phyloP scores from a whole-genome alignment of 1,284 basidiomycete species.

The Microstroma glucosiphilum region DNA sequence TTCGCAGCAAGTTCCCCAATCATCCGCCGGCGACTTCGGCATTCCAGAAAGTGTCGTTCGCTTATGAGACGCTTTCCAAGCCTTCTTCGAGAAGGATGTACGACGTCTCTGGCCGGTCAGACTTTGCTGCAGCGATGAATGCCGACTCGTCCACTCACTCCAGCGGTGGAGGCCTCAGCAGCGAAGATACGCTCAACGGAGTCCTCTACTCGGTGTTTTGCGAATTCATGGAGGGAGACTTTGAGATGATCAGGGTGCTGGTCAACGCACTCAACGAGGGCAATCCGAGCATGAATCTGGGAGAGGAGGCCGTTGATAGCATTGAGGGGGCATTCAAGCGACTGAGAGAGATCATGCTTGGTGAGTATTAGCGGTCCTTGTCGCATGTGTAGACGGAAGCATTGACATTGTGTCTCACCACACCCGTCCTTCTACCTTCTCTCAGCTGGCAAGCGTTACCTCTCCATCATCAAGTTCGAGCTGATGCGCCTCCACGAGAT shows the following conservation, averaged over 20 bases:
- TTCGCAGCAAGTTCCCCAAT: constrained; percentile 62
- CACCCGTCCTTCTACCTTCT: background rate
- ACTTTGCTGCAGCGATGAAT: constrained; percentile 27
- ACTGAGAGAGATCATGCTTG: constrained; percentile 46
- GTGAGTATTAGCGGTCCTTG: constrained; percentile 16
- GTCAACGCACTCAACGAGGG: constrained; percentile 57
- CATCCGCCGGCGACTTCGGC: constrained; percentile 68
- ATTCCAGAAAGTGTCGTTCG: constrained; percentile 76
- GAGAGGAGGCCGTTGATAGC: constrained; percentile 50
- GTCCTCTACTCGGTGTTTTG: constrained; percentile 69
- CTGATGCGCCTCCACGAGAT: constrained; percentile 69
- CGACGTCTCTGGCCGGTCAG: constrained; percentile 55
- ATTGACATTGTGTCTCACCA: background rate
- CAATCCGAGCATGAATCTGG: constrained; percentile 44
- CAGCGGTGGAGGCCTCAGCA: constrained; percentile 19
- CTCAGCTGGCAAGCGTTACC: constrained; percentile 64
- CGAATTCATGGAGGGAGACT: constrained; percentile 74
- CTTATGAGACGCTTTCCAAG: constrained; percentile 71
- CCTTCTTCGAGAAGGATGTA: constrained; percentile 65
- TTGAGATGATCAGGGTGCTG: constrained; percentile 69
- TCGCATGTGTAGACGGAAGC: background rate
- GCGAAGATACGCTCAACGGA: constrained; percentile 67
- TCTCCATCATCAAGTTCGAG: constrained; percentile 67
- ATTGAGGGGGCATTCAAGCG: constrained; percentile 50
- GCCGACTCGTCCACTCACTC: constrained; percentile 1